phyloP scores from a whole-genome alignment of 1,284 basidiomycete species.

The Ustilago bromivora region DNA sequence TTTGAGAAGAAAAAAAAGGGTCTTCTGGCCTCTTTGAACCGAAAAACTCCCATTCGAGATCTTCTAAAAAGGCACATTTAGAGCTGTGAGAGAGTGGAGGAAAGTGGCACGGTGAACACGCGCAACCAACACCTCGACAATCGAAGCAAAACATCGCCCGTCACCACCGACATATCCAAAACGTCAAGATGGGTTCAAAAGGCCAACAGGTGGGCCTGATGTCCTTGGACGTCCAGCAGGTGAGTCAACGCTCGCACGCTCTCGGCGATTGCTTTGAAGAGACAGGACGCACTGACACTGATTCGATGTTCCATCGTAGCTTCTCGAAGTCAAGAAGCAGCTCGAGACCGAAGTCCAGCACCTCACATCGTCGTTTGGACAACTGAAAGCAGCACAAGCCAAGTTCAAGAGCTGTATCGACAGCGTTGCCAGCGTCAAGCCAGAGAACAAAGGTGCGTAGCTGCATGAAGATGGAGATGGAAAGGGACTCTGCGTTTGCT shows the following conservation, averaged over 20 bases:
- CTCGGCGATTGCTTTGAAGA: neutral
- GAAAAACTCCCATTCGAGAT: constrained; percentile 7
- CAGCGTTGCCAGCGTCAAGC: constrained; percentile 82
- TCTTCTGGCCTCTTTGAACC: constrained; percentile 7
- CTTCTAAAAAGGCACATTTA: neutral
- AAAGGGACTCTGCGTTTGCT: neutral
- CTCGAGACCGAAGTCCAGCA: constrained; percentile 85
- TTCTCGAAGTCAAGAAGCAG: constrained; percentile 65
- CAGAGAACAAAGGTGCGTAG: constrained; percentile 75
- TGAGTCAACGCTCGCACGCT: constrained; percentile 18
- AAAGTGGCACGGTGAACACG: neutral
- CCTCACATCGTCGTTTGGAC: constrained; percentile 89
- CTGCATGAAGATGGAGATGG: too few species aligned
- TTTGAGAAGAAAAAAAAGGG: neutral
- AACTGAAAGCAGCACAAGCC: constrained; percentile 89
- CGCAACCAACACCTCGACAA: constrained; percentile 9
- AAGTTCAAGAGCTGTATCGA: constrained; percentile 91
- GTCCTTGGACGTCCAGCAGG: constrained; percentile 57
- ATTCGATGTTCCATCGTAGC: constrained; percentile 24
- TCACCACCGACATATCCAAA: neutral
- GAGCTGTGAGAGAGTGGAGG: neutral
- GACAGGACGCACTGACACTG: neutral
- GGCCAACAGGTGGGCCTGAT: constrained; percentile 59
- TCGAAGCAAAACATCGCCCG: neutral
- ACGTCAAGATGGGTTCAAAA: constrained; percentile 36